These are phyloP conservation scores for Bacidia gigantensis DNA, from an alignment of 495 filamentous ascomycete genomes.

Conservation along the genomic window DNA sequence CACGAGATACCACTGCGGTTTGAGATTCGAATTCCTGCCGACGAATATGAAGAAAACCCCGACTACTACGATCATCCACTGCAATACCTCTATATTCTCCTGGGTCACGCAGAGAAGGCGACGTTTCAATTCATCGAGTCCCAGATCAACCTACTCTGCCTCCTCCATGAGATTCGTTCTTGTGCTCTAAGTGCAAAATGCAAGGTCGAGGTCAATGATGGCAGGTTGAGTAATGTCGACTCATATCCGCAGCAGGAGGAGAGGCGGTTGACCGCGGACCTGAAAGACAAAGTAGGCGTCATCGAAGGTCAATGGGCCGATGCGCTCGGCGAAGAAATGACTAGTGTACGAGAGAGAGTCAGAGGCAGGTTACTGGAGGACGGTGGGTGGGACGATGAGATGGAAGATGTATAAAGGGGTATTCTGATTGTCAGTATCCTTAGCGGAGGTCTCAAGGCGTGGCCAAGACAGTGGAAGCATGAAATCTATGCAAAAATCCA, in stretches of 20 bases:
- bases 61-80: constrained; percentile 62
- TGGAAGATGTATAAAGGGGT: constrained; percentile 10
- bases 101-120: constrained; percentile 75
- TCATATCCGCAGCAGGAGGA: constrained; percentile 52
- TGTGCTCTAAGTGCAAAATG: constrained; percentile 50
- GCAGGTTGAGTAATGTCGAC: constrained; percentile 41
- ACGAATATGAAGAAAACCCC: constrained; percentile 78
- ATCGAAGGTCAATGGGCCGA: constrained; percentile 81
- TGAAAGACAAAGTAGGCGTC: constrained; percentile 80
- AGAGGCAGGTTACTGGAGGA: constrained; percentile 50
- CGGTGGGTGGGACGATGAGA: constrained; percentile 61
- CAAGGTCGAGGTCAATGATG: constrained; percentile 31
- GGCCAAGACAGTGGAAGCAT: too few species aligned
- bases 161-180: constrained; percentile 84
- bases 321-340: constrained; percentile 47
- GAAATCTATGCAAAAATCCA: too few species aligned
- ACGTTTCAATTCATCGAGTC: constrained; percentile 94
- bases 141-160: constrained; percentile 83
- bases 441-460: too few species aligned
- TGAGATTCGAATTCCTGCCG: constrained; percentile 50
- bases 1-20: constrained; percentile 33
- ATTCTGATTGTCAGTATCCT: background rate
- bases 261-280: constrained; percentile 57
- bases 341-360: constrained; percentile 40
- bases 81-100: constrained; percentile 74